These are phyloP conservation scores for Obelidium mucronatum DNA, from an alignment of 192 early-diverging fungal species.

Conservation along the genomic window DNA sequence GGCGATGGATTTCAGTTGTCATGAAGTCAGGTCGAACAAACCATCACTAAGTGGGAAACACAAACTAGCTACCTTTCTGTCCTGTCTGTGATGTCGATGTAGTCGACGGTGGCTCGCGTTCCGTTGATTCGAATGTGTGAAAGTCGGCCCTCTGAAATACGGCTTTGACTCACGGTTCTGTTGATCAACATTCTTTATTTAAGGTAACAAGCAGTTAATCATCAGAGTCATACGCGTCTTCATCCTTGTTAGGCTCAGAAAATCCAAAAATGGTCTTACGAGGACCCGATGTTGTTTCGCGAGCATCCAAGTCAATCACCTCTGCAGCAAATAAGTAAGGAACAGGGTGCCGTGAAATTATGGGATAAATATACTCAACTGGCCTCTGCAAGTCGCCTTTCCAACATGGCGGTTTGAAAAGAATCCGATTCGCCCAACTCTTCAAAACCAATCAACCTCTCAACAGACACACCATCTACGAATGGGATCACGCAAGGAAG, in stretches of 20 bases:
- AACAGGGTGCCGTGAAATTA: background rate
- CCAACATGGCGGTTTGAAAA: conserved; percentile 80
- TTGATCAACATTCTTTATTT: too few relatives aligned
- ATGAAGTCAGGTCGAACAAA: too few relatives aligned
- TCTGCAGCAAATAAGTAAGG: background rate
- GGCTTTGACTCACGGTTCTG: too few relatives aligned
- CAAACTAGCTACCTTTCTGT: too few relatives aligned
- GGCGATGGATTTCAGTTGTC: too few relatives aligned
- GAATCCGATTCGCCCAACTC: conserved; percentile 88
- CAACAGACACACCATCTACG: conserved; percentile 75
- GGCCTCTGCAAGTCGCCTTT: conserved; percentile 68
- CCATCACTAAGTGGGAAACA: too few relatives aligned
- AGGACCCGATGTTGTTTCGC: background rate
- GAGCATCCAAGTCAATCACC: conserved; percentile 15
- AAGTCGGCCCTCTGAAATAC: too few relatives aligned
- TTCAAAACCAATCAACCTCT: conserved; percentile 91
- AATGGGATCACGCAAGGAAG: conserved; percentile 89
- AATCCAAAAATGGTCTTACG: conserved; percentile 47
- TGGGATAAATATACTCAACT: conserved; percentile 39
- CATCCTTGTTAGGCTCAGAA: conserved; percentile 13
- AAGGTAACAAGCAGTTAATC: too few relatives aligned
- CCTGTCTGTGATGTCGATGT: too few relatives aligned
- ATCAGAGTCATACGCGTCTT: conserved; percentile 20
- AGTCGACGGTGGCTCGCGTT: too few relatives aligned
- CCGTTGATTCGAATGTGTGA: too few relatives aligned